phyloP scores from a whole-genome alignment of 495 filamentous ascomycete genomes.

The Hypoxylon fragiforme region DNA sequence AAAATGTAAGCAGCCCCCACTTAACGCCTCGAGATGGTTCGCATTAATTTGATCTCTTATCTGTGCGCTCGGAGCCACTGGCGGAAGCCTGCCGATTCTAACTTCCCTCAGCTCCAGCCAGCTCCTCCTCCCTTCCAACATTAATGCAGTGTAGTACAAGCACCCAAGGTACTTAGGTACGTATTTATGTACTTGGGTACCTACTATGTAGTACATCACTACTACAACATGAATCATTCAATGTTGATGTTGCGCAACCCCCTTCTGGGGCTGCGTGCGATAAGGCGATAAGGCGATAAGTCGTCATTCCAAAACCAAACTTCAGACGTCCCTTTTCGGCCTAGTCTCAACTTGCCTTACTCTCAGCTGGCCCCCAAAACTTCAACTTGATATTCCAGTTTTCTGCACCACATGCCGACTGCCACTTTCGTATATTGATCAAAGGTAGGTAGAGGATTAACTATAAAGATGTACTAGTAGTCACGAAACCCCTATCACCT shows the following conservation, averaged over 20 bases:
- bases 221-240: no score
- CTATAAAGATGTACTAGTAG: no score
- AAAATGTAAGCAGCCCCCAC: conserved; percentile 11
- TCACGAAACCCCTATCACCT: not conserved
- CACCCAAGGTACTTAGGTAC: conserved; percentile 1
- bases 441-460: no score
- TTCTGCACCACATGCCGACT: conserved; percentile 11
- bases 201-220: not conserved
- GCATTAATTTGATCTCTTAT: conserved; percentile 25
- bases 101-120: conserved; percentile 26
- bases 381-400: conserved; percentile 5
- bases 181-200: not conserved
- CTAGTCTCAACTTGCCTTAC: conserved; percentile 35
- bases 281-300: conserved; percentile 34
- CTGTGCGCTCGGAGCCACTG: conserved; percentile 30
- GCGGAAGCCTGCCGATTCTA: conserved; percentile 30
- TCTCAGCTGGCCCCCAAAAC: conserved; percentile 40
- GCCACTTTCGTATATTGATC: not conserved
- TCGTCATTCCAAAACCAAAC: conserved; percentile 9
- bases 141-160: not conserved
- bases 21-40: conserved; percentile 21
- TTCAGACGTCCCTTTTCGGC: conserved; percentile 13
- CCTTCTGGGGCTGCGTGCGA: no score
- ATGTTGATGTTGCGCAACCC: conserved; percentile 2
- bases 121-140: not conserved